A percentile compares a stretch with the other conserved stretches of the same genome.
Evolutionary conservation across 495 filamentous ascomycete species (phyloP).

Genomic region (Hypoxylon crocopeplum): DNA sequence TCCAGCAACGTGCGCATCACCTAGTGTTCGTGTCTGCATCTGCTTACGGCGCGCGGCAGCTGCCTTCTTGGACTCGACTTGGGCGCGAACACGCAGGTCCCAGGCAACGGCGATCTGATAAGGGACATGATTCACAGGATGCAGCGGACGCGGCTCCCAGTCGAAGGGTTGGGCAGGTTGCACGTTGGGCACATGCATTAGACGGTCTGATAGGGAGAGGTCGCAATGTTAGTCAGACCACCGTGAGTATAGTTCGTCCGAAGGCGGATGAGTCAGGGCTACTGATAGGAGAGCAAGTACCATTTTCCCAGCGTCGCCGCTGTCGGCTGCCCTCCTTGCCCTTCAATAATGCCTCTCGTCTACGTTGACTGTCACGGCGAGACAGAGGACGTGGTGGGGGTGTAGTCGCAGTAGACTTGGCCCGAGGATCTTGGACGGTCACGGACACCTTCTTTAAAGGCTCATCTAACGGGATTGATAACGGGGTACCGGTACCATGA

Average conservation of each 20-base stretch:
- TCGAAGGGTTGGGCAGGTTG: conserved; percentile 81
- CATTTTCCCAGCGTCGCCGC: conserved; percentile 93
- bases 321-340: conserved; percentile 92
- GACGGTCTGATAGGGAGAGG: conserved; percentile 66
- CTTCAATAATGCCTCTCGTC: conserved; percentile 79
- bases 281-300: conserved; percentile 51
- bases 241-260: background rate
- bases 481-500: conserved; percentile 49
- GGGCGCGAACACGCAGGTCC: conserved; percentile 70
- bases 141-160: conserved; percentile 79
- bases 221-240: conserved; percentile 22
- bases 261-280: background rate
- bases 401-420: conserved; percentile 32
- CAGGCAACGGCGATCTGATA: conserved; percentile 90
- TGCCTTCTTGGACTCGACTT: conserved; percentile 49
- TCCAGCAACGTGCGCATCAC: conserved; percentile 45
- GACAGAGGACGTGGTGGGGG: conserved; percentile 46
- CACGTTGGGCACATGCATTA: conserved; percentile 85
- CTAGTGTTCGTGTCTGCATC: conserved; percentile 32
- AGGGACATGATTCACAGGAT: conserved; percentile 77
- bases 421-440: conserved; percentile 35
- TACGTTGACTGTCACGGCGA: conserved; percentile 53
- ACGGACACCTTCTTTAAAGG: conserved; percentile 31
- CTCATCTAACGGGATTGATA: conserved; percentile 57
- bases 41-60: conserved; percentile 39